These are phyloP conservation scores for Polychytrium aggregatum DNA, from an alignment of 192 early-diverging fungal genomes.

Conservation along the genomic window DNA sequence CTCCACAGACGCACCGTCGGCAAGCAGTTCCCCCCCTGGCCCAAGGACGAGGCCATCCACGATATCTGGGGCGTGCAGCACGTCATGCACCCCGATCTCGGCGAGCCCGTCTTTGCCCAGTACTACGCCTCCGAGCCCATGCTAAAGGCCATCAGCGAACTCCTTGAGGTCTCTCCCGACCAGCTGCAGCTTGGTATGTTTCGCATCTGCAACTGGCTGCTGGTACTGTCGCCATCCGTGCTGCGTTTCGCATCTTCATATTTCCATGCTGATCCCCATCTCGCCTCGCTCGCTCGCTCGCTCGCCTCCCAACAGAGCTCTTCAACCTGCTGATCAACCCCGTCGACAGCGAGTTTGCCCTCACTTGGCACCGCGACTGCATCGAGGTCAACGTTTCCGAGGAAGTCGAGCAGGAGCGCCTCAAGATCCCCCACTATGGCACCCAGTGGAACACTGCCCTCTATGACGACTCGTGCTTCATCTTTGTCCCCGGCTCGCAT, in stretches of 20 bases:
- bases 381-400: slow-evolving; percentile 19
- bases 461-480: slow-evolving; percentile 35
- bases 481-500: slow-evolving; percentile 31
- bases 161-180: slow-evolving; percentile 15
- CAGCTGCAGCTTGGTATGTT: slow-evolving; percentile 28
- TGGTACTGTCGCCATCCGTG: no score
- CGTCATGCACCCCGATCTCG: slow-evolving; percentile 32
- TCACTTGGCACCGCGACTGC: slow-evolving; percentile 36
- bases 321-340: slow-evolving; percentile 40
- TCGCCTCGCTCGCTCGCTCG: no score
- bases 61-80: slow-evolving; percentile 38
- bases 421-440: slow-evolving; percentile 34
- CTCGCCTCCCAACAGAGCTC: slow-evolving; percentile 29
- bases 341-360: slow-evolving; percentile 26
- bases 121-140: slow-evolving; percentile 30
- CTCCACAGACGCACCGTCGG: slow-evolving; percentile 25
- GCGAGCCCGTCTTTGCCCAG: slow-evolving; percentile 29
- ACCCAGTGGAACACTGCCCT: slow-evolving; percentile 43
- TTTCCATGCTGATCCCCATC: no score
- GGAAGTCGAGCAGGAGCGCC: slow-evolving; percentile 21
- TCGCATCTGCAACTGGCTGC: neutral
- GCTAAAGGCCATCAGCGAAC: slow-evolving; percentile 25
- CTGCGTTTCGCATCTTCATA: no score
- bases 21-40: slow-evolving; percentile 38
- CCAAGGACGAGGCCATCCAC: slow-evolving; percentile 19